phyloP scores from a whole-genome alignment of 2,329 filamentous ascomycete species.

The Hypoxylon sp. region DNA sequence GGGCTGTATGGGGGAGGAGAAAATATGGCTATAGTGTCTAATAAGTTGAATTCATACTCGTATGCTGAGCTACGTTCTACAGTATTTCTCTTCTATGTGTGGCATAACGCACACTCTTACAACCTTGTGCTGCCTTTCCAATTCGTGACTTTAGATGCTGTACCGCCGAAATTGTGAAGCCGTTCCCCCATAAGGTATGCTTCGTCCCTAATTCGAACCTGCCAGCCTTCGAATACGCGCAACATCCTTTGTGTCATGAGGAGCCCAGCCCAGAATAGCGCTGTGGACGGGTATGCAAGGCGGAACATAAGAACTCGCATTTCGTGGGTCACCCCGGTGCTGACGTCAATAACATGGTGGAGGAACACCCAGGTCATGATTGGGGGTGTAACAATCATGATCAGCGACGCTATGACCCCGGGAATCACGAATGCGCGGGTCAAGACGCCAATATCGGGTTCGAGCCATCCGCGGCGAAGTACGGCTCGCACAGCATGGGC shows the following conservation, averaged over 20 bases:
- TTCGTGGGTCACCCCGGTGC: constrained; percentile 45
- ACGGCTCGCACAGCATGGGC: constrained; percentile 82
- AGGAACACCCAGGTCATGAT: constrained; percentile 68
- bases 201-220: constrained; percentile 87
- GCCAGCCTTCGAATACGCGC: constrained; percentile 80
- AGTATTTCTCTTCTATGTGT: background rate
- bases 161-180: constrained; percentile 83
- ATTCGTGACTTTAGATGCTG: constrained; percentile 45
- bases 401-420: constrained; percentile 70
- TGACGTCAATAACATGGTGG: constrained; percentile 46
- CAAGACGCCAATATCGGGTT: constrained; percentile 83
- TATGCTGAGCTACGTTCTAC: constrained; percentile 16
- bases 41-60: constrained; percentile 17
- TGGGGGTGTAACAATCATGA: constrained; percentile 77
- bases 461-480: constrained; percentile 80
- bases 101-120: constrained; percentile 17
- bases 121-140: constrained; percentile 50
- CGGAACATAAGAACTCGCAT: constrained; percentile 62
- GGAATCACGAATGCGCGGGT: constrained; percentile 92
- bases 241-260: constrained; percentile 67
- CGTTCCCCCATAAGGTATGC: constrained; percentile 96
- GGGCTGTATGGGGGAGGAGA: background rate
- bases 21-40: constrained; percentile 2
- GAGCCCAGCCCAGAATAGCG: constrained; percentile 63
- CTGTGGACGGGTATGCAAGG: constrained; percentile 78